These are phyloP conservation scores for Torrubiella hemipterigena DNA, from an alignment of 2,329 filamentous ascomycete genomes.

Conservation along the genomic window DNA sequence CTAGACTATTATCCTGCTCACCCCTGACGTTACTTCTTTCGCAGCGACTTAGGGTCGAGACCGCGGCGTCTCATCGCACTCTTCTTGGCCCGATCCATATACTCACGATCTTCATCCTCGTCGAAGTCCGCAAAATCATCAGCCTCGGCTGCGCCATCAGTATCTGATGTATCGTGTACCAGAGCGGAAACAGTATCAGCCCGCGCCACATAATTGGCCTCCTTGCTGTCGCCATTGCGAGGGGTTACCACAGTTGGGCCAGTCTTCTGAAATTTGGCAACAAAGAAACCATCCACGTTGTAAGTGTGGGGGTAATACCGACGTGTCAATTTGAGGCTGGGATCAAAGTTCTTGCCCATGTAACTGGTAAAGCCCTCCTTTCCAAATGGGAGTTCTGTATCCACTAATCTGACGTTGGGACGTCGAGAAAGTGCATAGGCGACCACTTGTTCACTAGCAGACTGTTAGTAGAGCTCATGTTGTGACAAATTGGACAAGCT, in stretches of 20 bases:
- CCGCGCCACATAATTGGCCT: no score
- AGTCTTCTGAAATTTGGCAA: conserved; percentile 92
- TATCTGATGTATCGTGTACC: conserved; percentile 50
- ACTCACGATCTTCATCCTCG: conserved; percentile 58
- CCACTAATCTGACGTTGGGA: conserved; percentile 86
- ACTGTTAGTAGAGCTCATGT: conserved; percentile 6
- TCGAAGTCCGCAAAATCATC: conserved; percentile 60
- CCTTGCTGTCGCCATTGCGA: conserved; percentile 12
- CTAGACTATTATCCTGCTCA: no score
- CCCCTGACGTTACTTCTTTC: no score
- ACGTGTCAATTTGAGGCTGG: conserved; percentile 68
- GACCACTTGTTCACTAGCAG: conserved; percentile 69
- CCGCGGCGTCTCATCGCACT: conserved; percentile 65
- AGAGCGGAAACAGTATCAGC: conserved; percentile 25
- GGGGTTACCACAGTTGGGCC: conserved; percentile 51
- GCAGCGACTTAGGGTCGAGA: conserved; percentile 47
- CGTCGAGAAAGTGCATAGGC: conserved; percentile 86
- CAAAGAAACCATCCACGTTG: conserved; percentile 97
- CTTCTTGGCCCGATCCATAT: conserved; percentile 61
- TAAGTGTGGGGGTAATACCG: conserved; percentile 85
- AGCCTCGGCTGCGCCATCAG: conserved; percentile 24
- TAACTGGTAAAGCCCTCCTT: conserved; percentile 86
- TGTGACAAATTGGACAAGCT: conserved; percentile 3
- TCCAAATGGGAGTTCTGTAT: conserved; percentile 81
- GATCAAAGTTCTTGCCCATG: conserved; percentile 84